These are phyloP conservation scores for Astrothelium subdiscretum DNA, from an alignment of 495 filamentous ascomycete species.

Conservation along the genomic window DNA sequence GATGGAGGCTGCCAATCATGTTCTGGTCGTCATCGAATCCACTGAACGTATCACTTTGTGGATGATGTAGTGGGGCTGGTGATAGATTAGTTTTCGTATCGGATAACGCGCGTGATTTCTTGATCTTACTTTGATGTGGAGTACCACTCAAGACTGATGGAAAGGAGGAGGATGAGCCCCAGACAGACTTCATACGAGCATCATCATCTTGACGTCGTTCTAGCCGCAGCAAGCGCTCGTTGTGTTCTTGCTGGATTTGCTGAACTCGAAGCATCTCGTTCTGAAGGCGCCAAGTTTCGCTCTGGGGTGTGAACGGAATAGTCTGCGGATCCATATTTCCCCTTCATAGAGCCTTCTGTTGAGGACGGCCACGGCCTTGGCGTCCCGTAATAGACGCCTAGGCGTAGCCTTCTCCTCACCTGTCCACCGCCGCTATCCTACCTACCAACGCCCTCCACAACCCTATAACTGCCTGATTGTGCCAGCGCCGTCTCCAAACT, in stretches of 20 bases:
- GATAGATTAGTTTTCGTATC: background rate
- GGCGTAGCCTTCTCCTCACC: background rate
- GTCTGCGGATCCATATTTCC: constrained; percentile 51
- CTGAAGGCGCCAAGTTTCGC: constrained; percentile 78
- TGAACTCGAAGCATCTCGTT: constrained; percentile 79
- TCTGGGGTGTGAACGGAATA: constrained; percentile 47
- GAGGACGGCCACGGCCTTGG: background rate
- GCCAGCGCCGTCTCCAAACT: background rate
- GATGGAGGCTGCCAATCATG: constrained; percentile 59
- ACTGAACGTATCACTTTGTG: constrained; percentile 65
- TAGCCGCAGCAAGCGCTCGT: constrained; percentile 64
- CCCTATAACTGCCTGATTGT: background rate
- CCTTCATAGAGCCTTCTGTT: background rate
- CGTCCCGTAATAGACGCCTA: background rate
- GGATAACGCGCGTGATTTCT: background rate
- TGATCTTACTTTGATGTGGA: constrained; percentile 63
- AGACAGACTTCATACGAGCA: constrained; percentile 71
- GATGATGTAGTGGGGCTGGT: constrained; percentile 61
- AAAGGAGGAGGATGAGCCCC: constrained; percentile 71
- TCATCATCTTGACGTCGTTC: constrained; percentile 78
- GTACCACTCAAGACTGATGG: constrained; percentile 55
- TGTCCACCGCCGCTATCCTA: background rate
- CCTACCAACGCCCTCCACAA: background rate
- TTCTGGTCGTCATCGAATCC: constrained; percentile 71
- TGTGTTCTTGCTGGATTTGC: constrained; percentile 63